Evolutionary conservation across 345 rosid species (phyloP), one percentile per base, ranked within the genome.

Genomic region (Citrus inodora): DNA sequence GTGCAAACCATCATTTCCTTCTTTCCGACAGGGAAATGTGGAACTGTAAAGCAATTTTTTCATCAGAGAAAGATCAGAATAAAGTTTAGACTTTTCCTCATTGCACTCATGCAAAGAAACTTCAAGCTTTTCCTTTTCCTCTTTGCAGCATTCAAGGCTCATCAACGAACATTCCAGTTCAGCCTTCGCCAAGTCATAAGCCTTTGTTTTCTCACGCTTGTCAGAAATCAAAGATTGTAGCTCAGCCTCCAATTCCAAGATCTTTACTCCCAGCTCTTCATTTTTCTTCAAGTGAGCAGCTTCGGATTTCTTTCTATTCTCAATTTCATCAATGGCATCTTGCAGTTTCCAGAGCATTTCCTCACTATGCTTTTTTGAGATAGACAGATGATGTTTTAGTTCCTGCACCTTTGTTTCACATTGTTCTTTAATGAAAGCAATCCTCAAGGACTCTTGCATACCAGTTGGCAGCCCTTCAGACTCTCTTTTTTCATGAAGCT

Each of bases 81-180:
- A 85, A 82, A 96, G 71, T 78, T 80, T 87, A 78, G 85, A 78
- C 74, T 83, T 96, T 80, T 88, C 95, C 82, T 88, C 88, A 0
- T 77, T 78, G 85, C 91, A 87, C 80, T 92, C 91, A 67, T 82
- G 86, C 81, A 94, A 77, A 74, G 82, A 84, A 73, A 81, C 87
- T 89, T 96, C 97, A 77, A 95, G 89, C 67, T 83, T 92, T 75
- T 91, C 83, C 71, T 96, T 94, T 84, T 96, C 99, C 89, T 94
- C 98, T 86, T 92, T 96, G 71, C 99, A 96, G 86, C 99, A 96
- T 80, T 94, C 97, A 0, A 96, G 97, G 83, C 97, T 96, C 79
- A 96, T 89, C 67, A 89, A 86, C 75, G 99, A 85, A 85, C 99
- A 96, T 77, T 96, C 99, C 83, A 92, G 78, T 81, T 96, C 97